Evolutionary conservation across 2,329 filamentous ascomycete species (phyloP).

Genomic region (Bimuria novae-zelandiae): DNA sequence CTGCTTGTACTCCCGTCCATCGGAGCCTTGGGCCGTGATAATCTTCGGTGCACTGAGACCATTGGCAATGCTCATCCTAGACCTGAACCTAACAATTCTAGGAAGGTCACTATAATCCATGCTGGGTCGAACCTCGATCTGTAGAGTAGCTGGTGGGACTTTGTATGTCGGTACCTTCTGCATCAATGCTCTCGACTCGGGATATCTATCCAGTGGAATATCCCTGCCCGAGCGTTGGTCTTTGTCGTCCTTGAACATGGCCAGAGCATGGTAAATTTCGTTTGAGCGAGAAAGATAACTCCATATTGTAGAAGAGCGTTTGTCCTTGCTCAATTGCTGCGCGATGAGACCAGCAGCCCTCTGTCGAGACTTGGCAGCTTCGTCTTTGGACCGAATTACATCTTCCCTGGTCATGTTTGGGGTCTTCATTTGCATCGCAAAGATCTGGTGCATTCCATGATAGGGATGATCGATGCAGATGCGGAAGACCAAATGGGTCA

Average conservation of each 20-base stretch:
- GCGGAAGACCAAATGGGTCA: constrained; percentile 74
- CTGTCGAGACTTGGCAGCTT: constrained; percentile 73
- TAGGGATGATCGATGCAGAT: constrained; percentile 95
- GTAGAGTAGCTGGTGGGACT: constrained; percentile 88
- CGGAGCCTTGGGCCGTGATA: constrained; percentile 76
- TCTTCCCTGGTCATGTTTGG: constrained; percentile 61
- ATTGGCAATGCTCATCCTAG: constrained; percentile 81
- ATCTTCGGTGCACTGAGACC: constrained; percentile 95
- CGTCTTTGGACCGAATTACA: constrained; percentile 67
- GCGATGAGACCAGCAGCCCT: constrained; percentile 73
- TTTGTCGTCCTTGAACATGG: constrained; percentile 66
- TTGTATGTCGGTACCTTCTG: constrained; percentile 66
- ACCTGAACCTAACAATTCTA: constrained; percentile 71
- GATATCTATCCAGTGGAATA: constrained; percentile 65
- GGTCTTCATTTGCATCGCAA: constrained; percentile 59
- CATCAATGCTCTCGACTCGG: constrained; percentile 66
- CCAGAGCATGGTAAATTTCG: constrained; percentile 65
- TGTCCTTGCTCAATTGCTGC: constrained; percentile 60
- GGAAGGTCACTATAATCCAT: constrained; percentile 79
- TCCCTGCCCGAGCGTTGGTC: constrained; percentile 71
- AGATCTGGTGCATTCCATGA: constrained; percentile 97
- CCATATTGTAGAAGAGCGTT: constrained; percentile 65
- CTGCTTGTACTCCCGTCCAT: constrained; percentile 84
- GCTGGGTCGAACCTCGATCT: constrained; percentile 73
- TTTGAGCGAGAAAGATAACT: constrained; percentile 74